Conservation (phyloP, 805 yeast species). For the Cyberlindnera veronae region DNA sequence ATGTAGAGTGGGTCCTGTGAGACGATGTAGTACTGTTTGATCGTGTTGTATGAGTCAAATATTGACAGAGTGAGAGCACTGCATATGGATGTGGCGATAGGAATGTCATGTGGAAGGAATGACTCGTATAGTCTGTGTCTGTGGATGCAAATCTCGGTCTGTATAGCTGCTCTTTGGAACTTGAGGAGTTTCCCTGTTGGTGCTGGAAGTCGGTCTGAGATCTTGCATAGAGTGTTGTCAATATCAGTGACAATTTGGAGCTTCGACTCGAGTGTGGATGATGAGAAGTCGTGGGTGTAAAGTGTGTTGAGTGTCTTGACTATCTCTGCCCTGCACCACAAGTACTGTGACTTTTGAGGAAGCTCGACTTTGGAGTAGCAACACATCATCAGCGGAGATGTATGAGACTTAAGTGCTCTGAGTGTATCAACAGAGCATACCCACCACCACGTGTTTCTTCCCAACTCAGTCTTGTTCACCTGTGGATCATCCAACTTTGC, state of each 20-base stretch:
- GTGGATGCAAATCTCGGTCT: slow-evolving; percentile 7
- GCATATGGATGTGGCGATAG: slow-evolving; percentile 9
- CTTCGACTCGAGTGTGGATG: slow-evolving; percentile 3
- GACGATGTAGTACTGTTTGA: slow-evolving; percentile 12
- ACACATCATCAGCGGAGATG: slow-evolving; percentile 9
- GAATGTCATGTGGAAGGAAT: slow-evolving; percentile 6
- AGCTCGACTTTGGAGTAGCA: slow-evolving; percentile 10
- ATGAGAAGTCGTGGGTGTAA: slow-evolving; percentile 6
- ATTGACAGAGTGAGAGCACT: slow-evolving; percentile 1
- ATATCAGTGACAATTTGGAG: slow-evolving; percentile 3
- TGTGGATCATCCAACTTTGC: slow-evolving; percentile 7
- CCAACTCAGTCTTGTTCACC: slow-evolving; percentile 1
- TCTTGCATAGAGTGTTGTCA: slow-evolving; percentile 2
- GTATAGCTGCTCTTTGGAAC: slow-evolving; percentile 9
- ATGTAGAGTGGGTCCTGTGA: slow-evolving; percentile 17
- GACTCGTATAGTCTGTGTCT: slow-evolving; percentile 25
- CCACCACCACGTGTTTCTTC: slow-evolving; percentile 14
- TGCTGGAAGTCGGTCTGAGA: background rate
- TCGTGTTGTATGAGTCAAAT: slow-evolving; percentile 7
- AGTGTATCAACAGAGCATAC: slow-evolving; percentile 12
- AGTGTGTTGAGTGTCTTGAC: slow-evolving; percentile 3
- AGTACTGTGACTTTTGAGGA: slow-evolving; percentile 7
- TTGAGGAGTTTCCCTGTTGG: slow-evolving; percentile 5
- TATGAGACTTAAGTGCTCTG: slow-evolving; percentile 10
- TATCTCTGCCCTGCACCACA: slow-evolving; percentile 5